Evolutionary conservation across 495 filamentous ascomycete genomes (phyloP).

Genomic region (Tuber aestivum): DNA sequence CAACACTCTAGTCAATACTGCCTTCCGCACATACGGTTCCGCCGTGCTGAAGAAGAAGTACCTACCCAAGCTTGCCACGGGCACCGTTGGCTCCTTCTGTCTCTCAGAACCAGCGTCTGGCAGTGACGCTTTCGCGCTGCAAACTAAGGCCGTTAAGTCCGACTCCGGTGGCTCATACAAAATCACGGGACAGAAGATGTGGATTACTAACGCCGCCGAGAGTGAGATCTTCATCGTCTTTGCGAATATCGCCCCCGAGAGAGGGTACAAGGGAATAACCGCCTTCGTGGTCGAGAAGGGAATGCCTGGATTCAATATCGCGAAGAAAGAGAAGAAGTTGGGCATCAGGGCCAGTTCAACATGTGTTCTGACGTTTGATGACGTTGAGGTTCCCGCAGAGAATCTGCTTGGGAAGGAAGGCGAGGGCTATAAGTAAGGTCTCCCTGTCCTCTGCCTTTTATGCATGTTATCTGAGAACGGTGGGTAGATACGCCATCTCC

Average conservation of each 20-base stretch:
- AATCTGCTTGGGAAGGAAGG: slow-evolving; percentile 84
- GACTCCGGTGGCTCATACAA: slow-evolving; percentile 68
- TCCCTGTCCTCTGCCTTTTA: not conserved
- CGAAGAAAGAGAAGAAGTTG: slow-evolving; percentile 99
- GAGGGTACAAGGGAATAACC: slow-evolving; percentile 92
- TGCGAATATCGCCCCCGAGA: slow-evolving; percentile 80
- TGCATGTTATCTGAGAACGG: not conserved
- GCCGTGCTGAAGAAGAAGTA: slow-evolving; percentile 70
- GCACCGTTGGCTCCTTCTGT: slow-evolving; percentile 92
- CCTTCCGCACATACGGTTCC: slow-evolving; percentile 78
- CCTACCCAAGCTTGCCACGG: slow-evolving; percentile 79
- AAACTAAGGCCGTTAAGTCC: slow-evolving; percentile 73
- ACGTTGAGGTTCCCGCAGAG: slow-evolving; percentile 80
- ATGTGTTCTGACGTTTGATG: slow-evolving; percentile 95
- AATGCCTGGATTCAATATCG: slow-evolving; percentile 82
- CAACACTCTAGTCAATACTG: slow-evolving; percentile 96
- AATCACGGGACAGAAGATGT: slow-evolving; percentile 94
- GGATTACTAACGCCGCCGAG: slow-evolving; percentile 97
- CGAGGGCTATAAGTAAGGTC: slow-evolving; percentile 71
- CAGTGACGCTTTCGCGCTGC: slow-evolving; percentile 90
- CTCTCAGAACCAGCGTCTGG: slow-evolving; percentile 90
- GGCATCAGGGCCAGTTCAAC: slow-evolving; percentile 93
- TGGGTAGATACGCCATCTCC: slow-evolving; percentile 66
- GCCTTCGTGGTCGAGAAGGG: slow-evolving; percentile 92
- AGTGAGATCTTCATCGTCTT: slow-evolving; percentile 96